These are phyloP conservation scores for Ilex asprella DNA, from an alignment of 257 asterid species.

Conservation along the genomic window DNA sequence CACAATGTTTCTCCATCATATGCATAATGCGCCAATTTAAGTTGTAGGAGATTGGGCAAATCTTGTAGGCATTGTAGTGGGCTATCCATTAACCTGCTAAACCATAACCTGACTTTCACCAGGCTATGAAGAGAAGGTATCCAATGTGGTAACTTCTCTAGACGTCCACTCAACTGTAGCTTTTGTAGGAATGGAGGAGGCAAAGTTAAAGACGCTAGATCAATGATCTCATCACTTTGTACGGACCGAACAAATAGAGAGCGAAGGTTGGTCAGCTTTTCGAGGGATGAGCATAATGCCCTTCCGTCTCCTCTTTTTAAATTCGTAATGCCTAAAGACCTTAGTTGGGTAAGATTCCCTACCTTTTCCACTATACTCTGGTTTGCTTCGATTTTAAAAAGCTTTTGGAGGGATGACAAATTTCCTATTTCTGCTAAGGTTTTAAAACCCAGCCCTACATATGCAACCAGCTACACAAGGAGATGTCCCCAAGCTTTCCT, in stretches of 20 bases:
- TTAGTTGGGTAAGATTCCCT: slow-evolving; percentile 19
- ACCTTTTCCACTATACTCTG: slow-evolving; percentile 11
- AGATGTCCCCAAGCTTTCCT: slow-evolving; percentile 13
- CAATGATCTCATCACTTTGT: slow-evolving; percentile 10
- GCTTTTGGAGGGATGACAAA: slow-evolving; percentile 5
- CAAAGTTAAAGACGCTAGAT: slow-evolving; percentile 8
- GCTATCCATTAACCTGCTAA: slow-evolving; percentile 15
- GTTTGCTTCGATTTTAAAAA: background rate
- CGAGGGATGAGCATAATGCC: slow-evolving; percentile 22
- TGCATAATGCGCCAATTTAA: slow-evolving; percentile 15
- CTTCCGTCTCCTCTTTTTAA: slow-evolving; percentile 20
- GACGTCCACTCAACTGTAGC: slow-evolving; percentile 8
- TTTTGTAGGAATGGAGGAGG: slow-evolving; percentile 13
- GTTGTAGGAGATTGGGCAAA: slow-evolving; percentile 23
- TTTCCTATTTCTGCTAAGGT: slow-evolving; percentile 16
- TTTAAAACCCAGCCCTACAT: slow-evolving; percentile 5
- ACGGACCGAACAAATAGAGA: slow-evolving; percentile 9
- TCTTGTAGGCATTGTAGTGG: slow-evolving; percentile 21
- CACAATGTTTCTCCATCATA: slow-evolving; percentile 22
- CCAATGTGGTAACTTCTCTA: slow-evolving; percentile 26
- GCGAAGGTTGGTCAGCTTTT: slow-evolving; percentile 15
- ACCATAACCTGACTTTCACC: background rate
- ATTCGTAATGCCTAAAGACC: slow-evolving; percentile 19
- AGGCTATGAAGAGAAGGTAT: slow-evolving; percentile 18
- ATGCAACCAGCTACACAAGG: too few species aligned